A percentile compares a stretch with the other conserved stretches of the same genome.
phyloP scores from a whole-genome alignment of 257 asterid species.

The Petunia axillaris region DNA sequence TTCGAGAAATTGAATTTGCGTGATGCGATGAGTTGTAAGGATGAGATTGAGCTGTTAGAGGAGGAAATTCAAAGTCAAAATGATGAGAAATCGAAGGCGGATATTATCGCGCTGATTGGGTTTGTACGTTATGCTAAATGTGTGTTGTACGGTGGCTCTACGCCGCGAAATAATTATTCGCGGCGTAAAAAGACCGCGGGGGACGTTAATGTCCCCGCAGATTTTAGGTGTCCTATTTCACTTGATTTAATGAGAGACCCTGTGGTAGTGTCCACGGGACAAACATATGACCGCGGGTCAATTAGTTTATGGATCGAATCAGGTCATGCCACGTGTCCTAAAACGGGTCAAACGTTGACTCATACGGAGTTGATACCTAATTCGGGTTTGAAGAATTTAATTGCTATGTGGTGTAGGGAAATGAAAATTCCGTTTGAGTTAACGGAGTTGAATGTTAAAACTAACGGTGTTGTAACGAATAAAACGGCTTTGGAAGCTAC shows the following conservation, averaged over 20 bases:
- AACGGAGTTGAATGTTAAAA: conserved; percentile 43
- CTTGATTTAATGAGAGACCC: conserved; percentile 85
- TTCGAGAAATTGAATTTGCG: conserved; percentile 54
- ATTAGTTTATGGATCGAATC: conserved; percentile 77
- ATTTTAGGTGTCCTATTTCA: conserved; percentile 83
- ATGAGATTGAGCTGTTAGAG: conserved; percentile 75
- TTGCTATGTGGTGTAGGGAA: conserved; percentile 82
- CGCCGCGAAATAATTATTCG: conserved; percentile 49
- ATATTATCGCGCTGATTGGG: conserved; percentile 65
- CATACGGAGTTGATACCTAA: conserved; percentile 65
- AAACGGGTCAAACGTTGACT: conserved; percentile 75
- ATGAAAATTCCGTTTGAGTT: conserved; percentile 74
- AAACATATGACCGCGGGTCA: conserved; percentile 73
- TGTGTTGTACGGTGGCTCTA: conserved; percentile 84
- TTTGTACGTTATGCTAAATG: conserved; percentile 87
- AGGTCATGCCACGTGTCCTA: conserved; percentile 86
- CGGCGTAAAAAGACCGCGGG: conserved; percentile 50
- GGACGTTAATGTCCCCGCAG: conserved; percentile 64
- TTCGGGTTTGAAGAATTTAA: conserved; percentile 67
- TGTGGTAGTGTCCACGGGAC: conserved; percentile 89
- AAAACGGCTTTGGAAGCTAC: conserved; percentile 83
- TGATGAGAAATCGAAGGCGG: conserved; percentile 62
- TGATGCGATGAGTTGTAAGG: conserved; percentile 62
- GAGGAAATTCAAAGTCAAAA: conserved; percentile 65
- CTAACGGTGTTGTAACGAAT: conserved; percentile 42